phyloP scores from a whole-genome alignment of 2,329 filamentous ascomycete species.

The Cercospora zeae-maydis region DNA sequence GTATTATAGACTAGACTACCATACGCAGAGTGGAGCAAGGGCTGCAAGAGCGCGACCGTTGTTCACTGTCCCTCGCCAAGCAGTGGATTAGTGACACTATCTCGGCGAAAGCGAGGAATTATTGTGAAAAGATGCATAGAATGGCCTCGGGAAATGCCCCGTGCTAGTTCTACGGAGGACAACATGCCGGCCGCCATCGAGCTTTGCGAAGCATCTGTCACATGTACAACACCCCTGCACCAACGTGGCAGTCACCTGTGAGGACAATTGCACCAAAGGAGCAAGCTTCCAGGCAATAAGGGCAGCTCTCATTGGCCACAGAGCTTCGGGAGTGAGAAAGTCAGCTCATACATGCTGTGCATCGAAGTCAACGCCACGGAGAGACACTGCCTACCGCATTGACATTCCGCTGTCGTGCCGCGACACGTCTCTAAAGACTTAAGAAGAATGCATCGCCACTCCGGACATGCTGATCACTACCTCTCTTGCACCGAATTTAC shows the following conservation, averaged over 20 bases:
- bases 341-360: conserved; percentile 2
- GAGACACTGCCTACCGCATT: not conserved
- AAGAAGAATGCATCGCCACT: not conserved
- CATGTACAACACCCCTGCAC: not conserved
- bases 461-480: not conserved
- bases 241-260: conserved; percentile 1
- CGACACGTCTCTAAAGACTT: not conserved
- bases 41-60: not conserved
- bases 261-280: not conserved
- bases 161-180: not conserved
- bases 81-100: not conserved
- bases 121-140: not conserved
- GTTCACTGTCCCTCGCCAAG: not conserved
- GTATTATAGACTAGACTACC: too few species aligned
- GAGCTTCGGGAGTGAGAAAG: not conserved
- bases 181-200: not conserved
- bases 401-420: not conserved
- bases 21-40: not conserved
- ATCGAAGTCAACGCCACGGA: not conserved
- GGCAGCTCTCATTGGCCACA: not conserved
- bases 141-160: not conserved
- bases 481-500: not conserved
- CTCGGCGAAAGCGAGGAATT: not conserved
- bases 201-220: conserved; percentile 4
- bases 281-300: not conserved